A percentile compares a stretch with the other conserved stretches of the same genome.
Conservation (phyloP, 2,329 filamentous ascomycete species). For the Falciphora oryzae region DNA sequence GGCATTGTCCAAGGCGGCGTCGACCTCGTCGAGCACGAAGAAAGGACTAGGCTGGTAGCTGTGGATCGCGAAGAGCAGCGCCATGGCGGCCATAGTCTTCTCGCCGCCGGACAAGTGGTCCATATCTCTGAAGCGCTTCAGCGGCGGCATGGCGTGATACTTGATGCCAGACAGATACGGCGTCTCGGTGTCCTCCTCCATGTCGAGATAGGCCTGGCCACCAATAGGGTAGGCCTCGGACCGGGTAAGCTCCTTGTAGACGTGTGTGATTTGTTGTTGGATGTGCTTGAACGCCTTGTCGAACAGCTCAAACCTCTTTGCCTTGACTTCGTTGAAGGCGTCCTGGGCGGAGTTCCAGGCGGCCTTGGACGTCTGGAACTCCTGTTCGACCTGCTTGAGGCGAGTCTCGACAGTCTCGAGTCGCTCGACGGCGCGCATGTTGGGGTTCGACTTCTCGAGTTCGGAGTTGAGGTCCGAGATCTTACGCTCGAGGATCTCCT, state of each 20-base stretch:
- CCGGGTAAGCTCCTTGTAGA: constrained; percentile 92
- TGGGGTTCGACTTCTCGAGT: constrained; percentile 91
- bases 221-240: constrained; percentile 90
- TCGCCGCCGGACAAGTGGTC: constrained; percentile 95
- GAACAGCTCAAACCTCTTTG: constrained; percentile 82
- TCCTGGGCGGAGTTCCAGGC: constrained; percentile 48
- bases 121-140: constrained; percentile 99
- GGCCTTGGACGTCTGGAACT: constrained; percentile 79
- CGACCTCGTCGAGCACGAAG: constrained; percentile 97
- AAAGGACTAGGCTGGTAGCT: constrained; percentile 93
- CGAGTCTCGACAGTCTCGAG: constrained; percentile 79
- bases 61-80: constrained; percentile 95
- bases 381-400: constrained; percentile 76
- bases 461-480: constrained; percentile 70
- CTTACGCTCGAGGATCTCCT: constrained; percentile 71
- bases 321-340: constrained; percentile 71
- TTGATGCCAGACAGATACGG: constrained; percentile 95
- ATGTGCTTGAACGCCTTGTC: constrained; percentile 95
- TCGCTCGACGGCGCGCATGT: constrained; percentile 92
- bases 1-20: constrained; percentile 95
- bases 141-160: constrained; percentile 96
- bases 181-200: constrained; percentile 89
- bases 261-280: constrained; percentile 84
- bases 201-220: constrained; percentile 81
- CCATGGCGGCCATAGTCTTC: constrained; percentile 97